Base-by-base conservation (phyloP, 176 grass and related monocot genomes). In the Triticum dicoccoides region DNA sequence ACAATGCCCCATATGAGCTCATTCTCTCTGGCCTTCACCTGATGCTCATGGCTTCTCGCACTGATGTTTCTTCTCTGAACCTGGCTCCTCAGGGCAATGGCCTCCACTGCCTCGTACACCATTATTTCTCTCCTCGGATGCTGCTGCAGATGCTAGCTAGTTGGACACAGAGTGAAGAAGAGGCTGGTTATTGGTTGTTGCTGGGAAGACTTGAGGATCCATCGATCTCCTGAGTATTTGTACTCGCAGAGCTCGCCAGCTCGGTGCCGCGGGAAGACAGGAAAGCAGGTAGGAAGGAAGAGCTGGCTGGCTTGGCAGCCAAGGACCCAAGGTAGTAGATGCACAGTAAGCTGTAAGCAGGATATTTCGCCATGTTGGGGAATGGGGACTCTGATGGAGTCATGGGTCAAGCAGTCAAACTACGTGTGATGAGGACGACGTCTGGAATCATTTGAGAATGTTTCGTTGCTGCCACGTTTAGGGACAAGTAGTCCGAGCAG, bases 81-180 rank as follows among this genome's bases (percentile, higher is more conserved):
- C 21, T 24, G 37, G 69, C 69, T n/a, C 69, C 5, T 73, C 1
- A 73, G 38, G 44, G 69, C 38, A 73, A 73, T 3, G 20, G 37
- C 69, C 69, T 72, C 69, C 37, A 72, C 69, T 44, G 69, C 69
- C 69, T 73, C 38, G 11, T 73, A 73, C 38, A 44, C 38, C 69
- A 73, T 73, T 23, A 5, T 42, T 73, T 11, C 51, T 54, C 51
- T 6, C 69, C 1, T 5, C 0, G 5, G 10, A 1, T 73, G 11
- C 5, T 24, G 69, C 10, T 44, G 38, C 54, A 58, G 54, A 21
- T 58, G 54, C 41, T 41, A 41, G 39, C 29, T 33, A 34, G 65
- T 7, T 34, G 3, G 0, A 0, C n/a, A 1, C 14, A 52, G 5
- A 52, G 14, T 17, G 65, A 17, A 37, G 12, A 64, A 25, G 0